phyloP scores from a whole-genome alignment of 78 protist genomes.

The Dictyostelium intermedium region DNA sequence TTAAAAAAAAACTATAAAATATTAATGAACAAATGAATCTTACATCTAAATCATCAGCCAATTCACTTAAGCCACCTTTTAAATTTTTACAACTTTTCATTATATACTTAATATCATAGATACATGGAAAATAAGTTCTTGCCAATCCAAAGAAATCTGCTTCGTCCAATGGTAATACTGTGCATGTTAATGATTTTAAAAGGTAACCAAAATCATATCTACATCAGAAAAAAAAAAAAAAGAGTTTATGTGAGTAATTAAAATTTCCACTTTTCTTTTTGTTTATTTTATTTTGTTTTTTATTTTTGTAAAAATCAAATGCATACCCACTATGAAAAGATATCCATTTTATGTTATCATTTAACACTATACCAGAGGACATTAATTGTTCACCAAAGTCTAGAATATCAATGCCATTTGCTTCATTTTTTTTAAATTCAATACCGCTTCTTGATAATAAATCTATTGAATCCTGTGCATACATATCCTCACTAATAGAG shows the following conservation, averaged over 20 bases:
- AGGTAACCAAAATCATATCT: constrained; percentile 82
- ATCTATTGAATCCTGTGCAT: constrained; percentile 97
- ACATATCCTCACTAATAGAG: constrained; percentile 86
- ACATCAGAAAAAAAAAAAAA: background rate
- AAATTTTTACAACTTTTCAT: constrained; percentile 85
- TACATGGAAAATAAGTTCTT: constrained; percentile 90
- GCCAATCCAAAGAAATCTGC: constrained; percentile 90
- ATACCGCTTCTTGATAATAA: constrained; percentile 96
- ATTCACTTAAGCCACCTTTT: constrained; percentile 96
- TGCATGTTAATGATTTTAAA: constrained; percentile 88
- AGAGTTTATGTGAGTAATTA: background rate
- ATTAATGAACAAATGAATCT: background rate
- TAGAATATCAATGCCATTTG: constrained; percentile 89
- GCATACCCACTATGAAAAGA: constrained; percentile 92
- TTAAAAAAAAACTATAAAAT: too few relatives aligned
- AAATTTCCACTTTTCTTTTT: background rate
- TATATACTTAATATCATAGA: constrained; percentile 97
- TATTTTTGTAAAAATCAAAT: background rate
- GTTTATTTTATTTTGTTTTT: too few relatives aligned
- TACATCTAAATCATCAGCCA: constrained; percentile 95
- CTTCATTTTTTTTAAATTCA: constrained; percentile 89
- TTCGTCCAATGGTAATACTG: constrained; percentile 92
- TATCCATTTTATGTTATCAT: constrained; percentile 88
- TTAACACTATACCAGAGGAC: constrained; percentile 91
- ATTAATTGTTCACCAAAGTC: constrained; percentile 93